Conservation (phyloP, 768 basidiomycete species). For the Russula sp. region DNA sequence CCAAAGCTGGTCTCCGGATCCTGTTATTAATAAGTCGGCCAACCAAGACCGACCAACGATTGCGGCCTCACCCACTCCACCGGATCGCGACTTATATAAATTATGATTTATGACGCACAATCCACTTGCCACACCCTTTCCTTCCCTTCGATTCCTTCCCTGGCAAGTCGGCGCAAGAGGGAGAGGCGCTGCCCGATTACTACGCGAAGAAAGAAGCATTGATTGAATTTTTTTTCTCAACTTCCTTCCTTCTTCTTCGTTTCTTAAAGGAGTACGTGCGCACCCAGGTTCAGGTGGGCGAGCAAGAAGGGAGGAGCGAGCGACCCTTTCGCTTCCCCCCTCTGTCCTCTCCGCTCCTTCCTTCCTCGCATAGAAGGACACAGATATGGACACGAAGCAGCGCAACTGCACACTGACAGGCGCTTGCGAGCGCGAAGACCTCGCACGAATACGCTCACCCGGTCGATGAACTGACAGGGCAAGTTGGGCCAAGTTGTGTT, state of each 20-base stretch:
- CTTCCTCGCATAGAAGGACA: neutral
- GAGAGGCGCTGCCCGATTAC: neutral
- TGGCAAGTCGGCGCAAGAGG: neutral
- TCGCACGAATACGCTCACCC: neutral
- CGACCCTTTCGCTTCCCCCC: neutral
- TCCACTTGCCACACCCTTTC: neutral
- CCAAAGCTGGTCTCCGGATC: neutral
- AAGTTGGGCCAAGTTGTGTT: no score
- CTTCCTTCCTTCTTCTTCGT: neutral
- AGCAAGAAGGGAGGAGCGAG: neutral
- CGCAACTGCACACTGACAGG: neutral
- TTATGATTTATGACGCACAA: neutral
- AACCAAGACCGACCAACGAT: neutral
- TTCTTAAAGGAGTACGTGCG: neutral
- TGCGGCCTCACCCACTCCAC: no score
- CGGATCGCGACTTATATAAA: neutral
- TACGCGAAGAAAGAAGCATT: neutral
- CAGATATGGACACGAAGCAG: neutral
- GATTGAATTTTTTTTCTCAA: neutral
- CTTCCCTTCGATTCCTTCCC: no score
- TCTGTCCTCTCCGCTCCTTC: neutral
- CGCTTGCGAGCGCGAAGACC: neutral
- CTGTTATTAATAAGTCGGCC: neutral
- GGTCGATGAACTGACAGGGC: neutral
- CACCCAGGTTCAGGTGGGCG: neutral